Base-by-base conservation (phyloP, 140 eudicot genomes). In the Flaveria floridana region DNA sequence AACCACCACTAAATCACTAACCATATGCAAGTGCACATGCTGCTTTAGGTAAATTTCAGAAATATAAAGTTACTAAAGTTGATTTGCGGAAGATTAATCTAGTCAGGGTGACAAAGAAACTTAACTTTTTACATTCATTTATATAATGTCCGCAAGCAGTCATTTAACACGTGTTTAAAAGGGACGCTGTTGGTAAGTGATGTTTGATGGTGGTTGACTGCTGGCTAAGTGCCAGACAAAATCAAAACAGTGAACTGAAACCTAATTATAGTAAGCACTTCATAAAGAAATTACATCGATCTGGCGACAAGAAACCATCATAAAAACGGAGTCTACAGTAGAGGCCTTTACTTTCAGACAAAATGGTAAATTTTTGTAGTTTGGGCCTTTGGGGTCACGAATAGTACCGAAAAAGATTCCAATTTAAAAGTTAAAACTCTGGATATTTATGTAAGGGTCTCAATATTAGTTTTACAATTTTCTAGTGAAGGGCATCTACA, bases 61-160 rank as follows among this genome's bases (percentile, higher is more conserved):
- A 11, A 73, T 57, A 39, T 19, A 65, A 26, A 65, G 70, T 65
- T 37, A 37, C 50, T 65, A 65, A 65, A 65, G 25, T 37, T 18
- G 12, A 63, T n/a, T n/a, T 37, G 6, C 48, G 9, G 48, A 65
- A 34, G 26, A 65, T n/a, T 8, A 65, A 63, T 63, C 19, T 63
- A 6, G 11, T 63, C 68, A 28, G 15, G 28, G 42, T 18, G 46
- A 63, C 14, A 63, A 63, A 14, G 20, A 63, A 63, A 63, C 46
- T 63, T 26, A 28, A 6, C 19, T 19, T 62, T 4, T 34, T 28
- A 63, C 1, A 6, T 30, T 26, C 30, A 63, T 63, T 26, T 63
- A 19, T 3, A 61, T 15, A 28, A 63, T 28, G 21, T 63, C 4
- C 21, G 12, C 46, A 63, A 14, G 68, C 21, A 28, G 47, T 14